Conservation (phyloP, 2,329 filamentous ascomycete species). For the Aspergillus sp. region DNA sequence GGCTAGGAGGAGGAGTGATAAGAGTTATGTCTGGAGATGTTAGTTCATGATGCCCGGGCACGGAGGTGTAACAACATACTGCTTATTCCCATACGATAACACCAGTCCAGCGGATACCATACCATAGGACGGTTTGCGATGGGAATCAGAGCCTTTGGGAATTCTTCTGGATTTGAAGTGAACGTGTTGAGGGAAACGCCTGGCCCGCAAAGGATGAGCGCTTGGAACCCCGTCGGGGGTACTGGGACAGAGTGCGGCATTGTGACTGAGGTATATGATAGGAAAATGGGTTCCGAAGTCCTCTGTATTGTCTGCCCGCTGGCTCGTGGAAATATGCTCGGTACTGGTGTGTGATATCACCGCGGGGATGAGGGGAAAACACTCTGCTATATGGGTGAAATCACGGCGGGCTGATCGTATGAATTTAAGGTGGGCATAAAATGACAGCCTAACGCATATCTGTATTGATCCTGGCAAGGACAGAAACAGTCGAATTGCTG, state of each 20-base stretch:
- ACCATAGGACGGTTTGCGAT: slow-evolving; percentile 53
- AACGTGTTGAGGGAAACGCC: slow-evolving; percentile 52
- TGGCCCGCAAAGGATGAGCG: slow-evolving; percentile 49
- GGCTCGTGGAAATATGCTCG: background rate
- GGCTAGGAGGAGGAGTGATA: slow-evolving; percentile 47
- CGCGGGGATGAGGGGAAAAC: slow-evolving; percentile 9
- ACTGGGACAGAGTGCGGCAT: slow-evolving; percentile 45
- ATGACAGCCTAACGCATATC: background rate
- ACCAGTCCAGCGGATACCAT: slow-evolving; percentile 51
- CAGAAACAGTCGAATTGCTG: background rate
- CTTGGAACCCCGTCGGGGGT: slow-evolving; percentile 56
- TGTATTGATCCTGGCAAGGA: background rate
- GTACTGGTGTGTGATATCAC: slow-evolving; percentile 12
- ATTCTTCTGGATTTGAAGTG: slow-evolving; percentile 50
- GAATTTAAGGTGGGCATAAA: background rate
- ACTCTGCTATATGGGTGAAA: background rate
- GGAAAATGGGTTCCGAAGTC: background rate
- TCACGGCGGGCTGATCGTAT: background rate
- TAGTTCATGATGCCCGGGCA: slow-evolving; percentile 1
- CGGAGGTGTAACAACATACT: slow-evolving; percentile 31
- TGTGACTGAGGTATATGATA: background rate
- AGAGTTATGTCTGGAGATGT: slow-evolving; percentile 44
- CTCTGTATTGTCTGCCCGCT: background rate
- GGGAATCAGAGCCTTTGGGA: slow-evolving; percentile 49
- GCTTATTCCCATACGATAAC: slow-evolving; percentile 49